Evolutionary conservation across 805 yeast genomes (phyloP), one percentile per base, ranked within the genome.

Genomic region (Aciculoconidium aculeatum): DNA sequence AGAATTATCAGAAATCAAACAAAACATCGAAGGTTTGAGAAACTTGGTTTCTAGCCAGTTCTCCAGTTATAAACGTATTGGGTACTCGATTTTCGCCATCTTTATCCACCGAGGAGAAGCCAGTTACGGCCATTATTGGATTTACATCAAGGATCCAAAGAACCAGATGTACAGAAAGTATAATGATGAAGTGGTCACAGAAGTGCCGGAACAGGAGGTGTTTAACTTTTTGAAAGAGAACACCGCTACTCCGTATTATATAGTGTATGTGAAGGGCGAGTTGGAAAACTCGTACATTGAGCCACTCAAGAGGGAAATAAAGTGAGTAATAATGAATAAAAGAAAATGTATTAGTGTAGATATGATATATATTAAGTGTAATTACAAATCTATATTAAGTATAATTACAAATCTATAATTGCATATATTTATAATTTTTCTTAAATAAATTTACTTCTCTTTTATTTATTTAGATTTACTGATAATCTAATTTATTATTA

Each of bases 91-190:
- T 8, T 90, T 88, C 60, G 94, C 97, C 0, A 78, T 90, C 5
- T 92, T 92, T 49, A 86, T 92, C 27, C 98, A 92, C 53, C 66
- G 96, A 28, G 98, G 98, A 5, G 94, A 87, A 46, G 97, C 96
- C 1, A 78, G 86, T 29, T 90, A 84, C 49, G 98, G 98, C 2
- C 98, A 92, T 55, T 92, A 92, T 55, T 92, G 97, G 96, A 74
- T 90, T 11, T 92, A 90, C 51, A 88, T 92, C 38, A 75, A 73
- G 35, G 97, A 92, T 54, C 73, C 77, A 3, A 69, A 69, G 38
- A 65, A 68, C 11, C 69, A 72, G 16, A 59, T 82, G 12, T 92
- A 77, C 73, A 67, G 96, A 37, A 88, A 86, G 61, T 92, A 92
- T 55, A 92, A 92, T 49, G 98, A 92, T 59, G 97, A 92, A 46